These are phyloP conservation scores for Thecaphora frezii DNA, from an alignment of 1,284 basidiomycete genomes.

Conservation along the genomic window DNA sequence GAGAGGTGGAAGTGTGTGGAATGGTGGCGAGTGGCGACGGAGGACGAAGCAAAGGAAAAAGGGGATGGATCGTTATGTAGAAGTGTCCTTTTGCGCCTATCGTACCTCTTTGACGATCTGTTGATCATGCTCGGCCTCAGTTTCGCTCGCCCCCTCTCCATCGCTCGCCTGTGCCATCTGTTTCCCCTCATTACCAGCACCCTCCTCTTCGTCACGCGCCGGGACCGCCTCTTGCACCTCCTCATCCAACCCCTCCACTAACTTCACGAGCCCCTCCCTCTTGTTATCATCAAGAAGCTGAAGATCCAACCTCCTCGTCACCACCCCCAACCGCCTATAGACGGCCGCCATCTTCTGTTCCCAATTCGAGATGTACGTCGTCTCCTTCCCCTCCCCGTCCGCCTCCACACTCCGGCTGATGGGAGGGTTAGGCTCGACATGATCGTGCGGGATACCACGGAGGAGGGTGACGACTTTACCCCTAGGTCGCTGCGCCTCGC, in stretches of 20 bases:
- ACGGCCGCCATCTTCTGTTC: slow-evolving; percentile 49
- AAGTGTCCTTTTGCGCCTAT: too few species aligned
- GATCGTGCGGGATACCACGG: slow-evolving; percentile 27
- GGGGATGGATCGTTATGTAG: too few species aligned
- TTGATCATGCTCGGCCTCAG: too few species aligned
- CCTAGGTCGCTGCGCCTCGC: slow-evolving; percentile 4
- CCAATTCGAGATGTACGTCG: slow-evolving; percentile 16
- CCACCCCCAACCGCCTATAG: slow-evolving; percentile 39
- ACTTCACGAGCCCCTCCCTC: neutral
- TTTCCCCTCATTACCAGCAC: too few species aligned
- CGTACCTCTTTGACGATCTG: too few species aligned
- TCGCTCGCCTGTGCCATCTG: too few species aligned
- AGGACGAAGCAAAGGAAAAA: too few species aligned
- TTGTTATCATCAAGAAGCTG: slow-evolving; percentile 7
- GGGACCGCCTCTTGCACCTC: neutral
- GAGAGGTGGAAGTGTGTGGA: too few species aligned
- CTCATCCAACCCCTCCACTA: neutral
- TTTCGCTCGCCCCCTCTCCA: too few species aligned
- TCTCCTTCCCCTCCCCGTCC: neutral
- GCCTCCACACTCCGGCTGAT: neutral
- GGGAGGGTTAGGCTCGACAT: neutral
- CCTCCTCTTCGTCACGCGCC: too few species aligned
- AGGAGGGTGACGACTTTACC: slow-evolving; percentile 52
- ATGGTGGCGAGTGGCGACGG: too few species aligned
- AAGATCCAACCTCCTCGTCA: slow-evolving; percentile 32